Evolutionary conservation across 2,329 filamentous ascomycete species (phyloP).

Genomic region (Penicillium psychrosexuale): DNA sequence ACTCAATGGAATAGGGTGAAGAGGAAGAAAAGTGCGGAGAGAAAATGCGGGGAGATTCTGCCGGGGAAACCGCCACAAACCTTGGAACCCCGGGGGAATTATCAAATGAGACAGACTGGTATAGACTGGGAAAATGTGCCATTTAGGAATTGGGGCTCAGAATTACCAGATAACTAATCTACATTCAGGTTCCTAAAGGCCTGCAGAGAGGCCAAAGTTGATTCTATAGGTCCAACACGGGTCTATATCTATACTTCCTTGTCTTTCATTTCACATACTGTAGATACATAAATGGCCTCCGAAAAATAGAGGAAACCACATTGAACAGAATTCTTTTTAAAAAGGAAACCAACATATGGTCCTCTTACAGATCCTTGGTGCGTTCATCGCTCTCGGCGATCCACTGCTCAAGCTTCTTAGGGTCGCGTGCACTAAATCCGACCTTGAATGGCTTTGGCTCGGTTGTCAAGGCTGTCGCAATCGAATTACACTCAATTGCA

Average conservation of each 20-base stretch:
- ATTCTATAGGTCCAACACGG: background rate
- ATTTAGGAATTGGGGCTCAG: background rate
- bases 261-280: background rate
- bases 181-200: background rate
- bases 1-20: background rate
- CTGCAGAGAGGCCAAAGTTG: background rate
- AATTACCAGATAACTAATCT: background rate
- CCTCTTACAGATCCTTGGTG: slow-evolving; percentile 46
- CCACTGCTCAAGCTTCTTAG: slow-evolving; percentile 50
- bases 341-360: background rate
- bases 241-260: background rate
- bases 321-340: background rate
- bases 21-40: slow-evolving; percentile 7
- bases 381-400: slow-evolving; percentile 53
- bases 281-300: background rate
- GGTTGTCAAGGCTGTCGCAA: slow-evolving; percentile 58
- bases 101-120: no score
- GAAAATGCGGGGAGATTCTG: slow-evolving; percentile 18
- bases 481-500: slow-evolving; percentile 56
- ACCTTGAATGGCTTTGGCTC: slow-evolving; percentile 64
- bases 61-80: background rate
- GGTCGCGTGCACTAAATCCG: slow-evolving; percentile 51
- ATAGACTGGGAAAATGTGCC: no score
- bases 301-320: background rate
- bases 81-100: no score